Conservation (phyloP, 2,329 filamentous ascomycete genomes). For the Penicillium sp. region DNA sequence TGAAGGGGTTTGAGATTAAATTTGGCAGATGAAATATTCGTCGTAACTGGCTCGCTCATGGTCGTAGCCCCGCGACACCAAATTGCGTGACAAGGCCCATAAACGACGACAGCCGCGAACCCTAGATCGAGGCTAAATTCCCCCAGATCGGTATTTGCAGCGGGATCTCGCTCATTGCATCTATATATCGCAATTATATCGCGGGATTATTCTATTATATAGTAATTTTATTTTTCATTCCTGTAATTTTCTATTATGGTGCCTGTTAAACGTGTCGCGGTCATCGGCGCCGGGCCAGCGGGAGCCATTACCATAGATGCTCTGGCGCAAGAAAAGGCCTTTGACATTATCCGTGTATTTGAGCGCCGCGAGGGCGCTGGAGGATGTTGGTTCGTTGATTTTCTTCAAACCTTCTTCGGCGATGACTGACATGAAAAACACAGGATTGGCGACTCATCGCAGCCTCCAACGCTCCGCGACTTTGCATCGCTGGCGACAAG, state of each 20-base stretch:
- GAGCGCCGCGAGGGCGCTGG: background rate
- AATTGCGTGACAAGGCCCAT: background rate
- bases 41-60: background rate
- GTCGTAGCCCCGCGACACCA: background rate
- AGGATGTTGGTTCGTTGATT: background rate
- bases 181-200: background rate
- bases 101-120: background rate
- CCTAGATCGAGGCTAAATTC: background rate
- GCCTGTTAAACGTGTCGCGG: background rate
- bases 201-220: background rate
- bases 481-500: background rate
- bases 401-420: background rate
- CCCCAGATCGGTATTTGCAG: background rate
- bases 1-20: background rate
- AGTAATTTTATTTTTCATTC: no score
- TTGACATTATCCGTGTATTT: background rate
- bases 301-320: constrained; percentile 1
- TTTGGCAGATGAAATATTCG: background rate
- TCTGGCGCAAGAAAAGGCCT: background rate
- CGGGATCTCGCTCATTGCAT: background rate
- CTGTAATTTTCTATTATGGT: background rate
- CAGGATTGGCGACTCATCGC: background rate
- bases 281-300: background rate
- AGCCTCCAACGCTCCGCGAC: background rate
- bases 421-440: background rate